Evolutionary conservation across 2,329 filamentous ascomycete species (phyloP).

Genomic region (Monilinia laxa): DNA sequence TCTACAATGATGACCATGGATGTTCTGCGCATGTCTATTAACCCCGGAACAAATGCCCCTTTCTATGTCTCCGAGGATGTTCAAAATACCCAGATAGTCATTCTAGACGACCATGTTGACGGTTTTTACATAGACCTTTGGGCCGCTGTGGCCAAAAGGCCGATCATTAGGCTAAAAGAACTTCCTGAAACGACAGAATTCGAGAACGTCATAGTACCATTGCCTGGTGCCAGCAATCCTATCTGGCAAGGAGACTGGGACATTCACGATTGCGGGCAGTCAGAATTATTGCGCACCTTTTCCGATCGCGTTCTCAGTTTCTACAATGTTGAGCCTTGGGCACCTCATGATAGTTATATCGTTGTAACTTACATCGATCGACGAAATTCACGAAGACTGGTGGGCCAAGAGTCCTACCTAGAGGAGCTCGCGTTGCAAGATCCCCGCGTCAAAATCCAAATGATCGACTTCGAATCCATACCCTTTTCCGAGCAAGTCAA

Average conservation of each 20-base stretch:
- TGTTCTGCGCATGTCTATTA: conserved; percentile 33
- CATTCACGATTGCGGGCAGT: conserved; percentile 28
- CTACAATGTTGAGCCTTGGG: conserved; percentile 9
- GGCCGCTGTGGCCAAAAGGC: conserved; percentile 10
- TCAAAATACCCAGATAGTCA: conserved; percentile 20
- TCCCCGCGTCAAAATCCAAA: neutral
- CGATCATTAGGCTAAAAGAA: conserved; percentile 7
- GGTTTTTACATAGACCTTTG: conserved; percentile 19
- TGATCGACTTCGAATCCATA: conserved; percentile 5
- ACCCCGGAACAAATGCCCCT: neutral
- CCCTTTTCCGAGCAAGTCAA: neutral
- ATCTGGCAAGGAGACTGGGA: conserved; percentile 40
- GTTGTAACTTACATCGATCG: neutral
- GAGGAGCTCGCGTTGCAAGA: neutral
- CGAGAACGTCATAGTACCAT: conserved; percentile 34
- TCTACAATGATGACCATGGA: conserved; percentile 37
- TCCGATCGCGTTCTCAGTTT: conserved; percentile 13
- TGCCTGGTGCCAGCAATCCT: conserved; percentile 38
- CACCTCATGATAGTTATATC: neutral
- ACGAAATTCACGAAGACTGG: neutral
- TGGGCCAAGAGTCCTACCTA: neutral
- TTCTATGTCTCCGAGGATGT: conserved; percentile 1
- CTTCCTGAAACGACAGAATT: neutral
- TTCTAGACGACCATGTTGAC: conserved; percentile 14
- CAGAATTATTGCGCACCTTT: conserved; percentile 12